Evolutionary conservation across 208 protist species (phyloP), one percentile per base, ranked within the genome.

Genomic region (Trypanosoma lewisi): DNA sequence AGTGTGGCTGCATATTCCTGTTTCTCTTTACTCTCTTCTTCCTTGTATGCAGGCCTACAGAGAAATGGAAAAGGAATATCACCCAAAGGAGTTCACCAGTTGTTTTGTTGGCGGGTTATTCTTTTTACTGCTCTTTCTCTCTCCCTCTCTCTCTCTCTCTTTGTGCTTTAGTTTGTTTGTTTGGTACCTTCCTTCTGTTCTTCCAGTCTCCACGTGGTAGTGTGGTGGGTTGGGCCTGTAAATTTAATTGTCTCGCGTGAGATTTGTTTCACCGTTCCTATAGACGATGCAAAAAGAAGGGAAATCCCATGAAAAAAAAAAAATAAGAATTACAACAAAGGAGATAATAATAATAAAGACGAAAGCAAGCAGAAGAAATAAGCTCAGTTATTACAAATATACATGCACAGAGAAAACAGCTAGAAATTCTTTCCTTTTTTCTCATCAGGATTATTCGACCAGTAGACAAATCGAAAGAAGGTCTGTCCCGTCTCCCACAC

Each of bases 161-260:
- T 58, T 37, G 37, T 49, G 7, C 19, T 63, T 17, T 28, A 51
- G 12, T 54, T 51, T 31, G 14, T 41, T 31, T 17, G 28, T 31
- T 19, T 61, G 17, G 2, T 21, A 41, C 54, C 37, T 42, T 45
- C 33, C 21, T 42, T 54, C 34, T 63, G 39, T 53, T 54, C 25
- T 54, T 63, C 5, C 33, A 19, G 21, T 60, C 42, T 23, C 23
- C 8, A 27, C 21, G 36, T 28, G 21, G 17, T 8, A 9, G 7
- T 8, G 8, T 28, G 21, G 17, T 8, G n/a, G 7, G 2, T 19
- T 16, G 12, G 8, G 21, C 17, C 31, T n/a, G 5, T 51, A 14
- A 4, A 14, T 51, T 49, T 31, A 47, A 4, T 39, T 11, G 34
- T 39, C 34, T 14, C 34, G 34, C 34, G 34, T 39, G 34, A 14